Evolutionary conservation across 1,139 yeast species (phyloP), one percentile per base, ranked within the genome.

Genomic region (Diutina pseudorugosa): DNA sequence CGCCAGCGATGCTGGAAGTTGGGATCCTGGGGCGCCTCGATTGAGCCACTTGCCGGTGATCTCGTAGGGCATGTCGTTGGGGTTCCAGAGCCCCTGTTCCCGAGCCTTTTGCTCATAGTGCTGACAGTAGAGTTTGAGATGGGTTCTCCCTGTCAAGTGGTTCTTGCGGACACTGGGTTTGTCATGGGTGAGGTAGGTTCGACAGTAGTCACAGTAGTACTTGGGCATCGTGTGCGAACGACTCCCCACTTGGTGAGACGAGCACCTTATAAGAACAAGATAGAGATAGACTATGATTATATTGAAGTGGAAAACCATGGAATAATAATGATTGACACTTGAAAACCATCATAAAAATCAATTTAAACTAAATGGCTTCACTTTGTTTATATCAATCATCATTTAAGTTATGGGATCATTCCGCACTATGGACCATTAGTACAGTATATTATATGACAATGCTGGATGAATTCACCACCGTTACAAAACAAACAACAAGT

Each of bases 171-270:
- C 97, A 68, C 95, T 85, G 64, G 82, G 73, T 33, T 95, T 85
- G 67, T 89, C 96, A 63, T 90, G 97, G 1, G 96, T 90, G 55
- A 90, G 72, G 61, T 85, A 85, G 23, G 91, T 81, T 67, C 83
- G 83, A 65, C 97, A 90, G 63, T 89, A 90, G 61, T 86, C 95
- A 68, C 97, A 90, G 67, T 84, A 86, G 65, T 83, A 85, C 59
- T 75, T 77, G 5, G 79, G 77, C 82, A 77, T 76, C 36, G 36
- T 14, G n/a, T 11, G n/a, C 36, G 12, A 30, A 30, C 11, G n/a
- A n/a, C n/a, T n/a, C n/a, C n/a, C 36, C 5, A 14, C 4, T 23
- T 23, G 25, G 25, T 23, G 25, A 23, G 25, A 23, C 25, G n/a
- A n/a, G n/a, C n/a, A n/a, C n/a, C n/a, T n/a, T n/a, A n/a, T n/a